These are phyloP conservation scores for Fistulinella staudtii DNA, from an alignment of 1,284 basidiomycete genomes.

Conservation along the genomic window DNA sequence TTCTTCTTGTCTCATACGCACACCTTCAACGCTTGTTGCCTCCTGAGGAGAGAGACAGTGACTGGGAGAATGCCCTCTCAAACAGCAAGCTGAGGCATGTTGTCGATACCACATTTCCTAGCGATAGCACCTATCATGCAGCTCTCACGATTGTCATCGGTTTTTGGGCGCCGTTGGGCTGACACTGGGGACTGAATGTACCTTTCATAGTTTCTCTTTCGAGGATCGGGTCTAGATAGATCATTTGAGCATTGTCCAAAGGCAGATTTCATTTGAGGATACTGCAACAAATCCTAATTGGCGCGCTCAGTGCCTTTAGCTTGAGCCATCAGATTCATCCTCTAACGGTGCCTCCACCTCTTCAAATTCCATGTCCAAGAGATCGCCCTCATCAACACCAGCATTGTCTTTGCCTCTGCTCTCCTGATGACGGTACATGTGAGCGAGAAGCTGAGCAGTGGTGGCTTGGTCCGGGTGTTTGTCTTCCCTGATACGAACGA, in stretches of 20 bases:
- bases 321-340: constrained; percentile 28
- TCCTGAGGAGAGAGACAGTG: constrained; percentile 36
- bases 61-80: constrained; percentile 38
- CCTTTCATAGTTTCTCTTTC: constrained; percentile 7
- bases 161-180: constrained; percentile 15
- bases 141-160: constrained; percentile 17
- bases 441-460: constrained; percentile 65
- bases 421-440: constrained; percentile 66
- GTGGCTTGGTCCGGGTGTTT: constrained; percentile 79
- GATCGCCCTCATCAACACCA: constrained; percentile 49
- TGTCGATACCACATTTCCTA: constrained; percentile 19
- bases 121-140: constrained; percentile 19
- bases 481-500: constrained; percentile 77
- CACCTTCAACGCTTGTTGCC: constrained; percentile 37
- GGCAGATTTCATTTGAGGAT: neutral
- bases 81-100: constrained; percentile 17
- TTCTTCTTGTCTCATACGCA: constrained; percentile 46
- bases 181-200: neutral
- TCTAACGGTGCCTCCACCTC: constrained; percentile 31
- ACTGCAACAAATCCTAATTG: too few relatives aligned
- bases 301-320: too few relatives aligned
- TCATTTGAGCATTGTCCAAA: neutral
- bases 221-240: neutral
- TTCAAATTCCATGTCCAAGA: constrained; percentile 49
- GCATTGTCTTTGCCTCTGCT: constrained; percentile 34